Evolutionary conservation across 1,284 basidiomycete species (phyloP), one percentile per base, ranked within the genome.

Genomic region (Coniferiporia sulphurascens): DNA sequence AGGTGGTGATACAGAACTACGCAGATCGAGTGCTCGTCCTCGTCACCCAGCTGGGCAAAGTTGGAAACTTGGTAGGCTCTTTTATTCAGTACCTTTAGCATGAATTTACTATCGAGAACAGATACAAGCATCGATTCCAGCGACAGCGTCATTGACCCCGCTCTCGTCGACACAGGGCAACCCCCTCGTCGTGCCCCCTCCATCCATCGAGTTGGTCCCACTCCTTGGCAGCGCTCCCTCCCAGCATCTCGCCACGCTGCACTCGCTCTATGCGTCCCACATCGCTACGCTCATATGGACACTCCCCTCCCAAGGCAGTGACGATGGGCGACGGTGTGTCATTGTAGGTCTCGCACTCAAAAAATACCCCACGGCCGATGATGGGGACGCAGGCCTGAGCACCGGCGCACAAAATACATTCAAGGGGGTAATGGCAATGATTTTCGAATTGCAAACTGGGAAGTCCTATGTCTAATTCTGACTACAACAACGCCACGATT

Each of bases 21-120:
- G 82, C 83, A 54, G 94, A 97, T 73, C 81, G 91, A 43, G 76
- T 86, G 8, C 74, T 97, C 19, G 84, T 96, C 17, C 75, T 95
- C 32, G 78, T 97, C 55, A 93, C 93, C 1, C 95, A 96, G 72
- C 67, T 91, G 56, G 91, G 90, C 34, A 94, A 93, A 81, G 85
- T 95, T 12, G 94, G 93, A 58, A 87, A 81, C 68, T 69, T 97
- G 74, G 91, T 95, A 69, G 68, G 75, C 74, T 59, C 49, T 61
- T 36, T 46, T 38, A 58, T 54, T 27, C 41, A 50, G 13, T 41
- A 38, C n/a, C 55, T 21, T 6, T 43, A 41, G 13, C 35, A 10
- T 4, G n/a, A 17, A 36, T 41, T 41, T 3, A 41, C 15, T 8
- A 8, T 41, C 38, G 7, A 41, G 15, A 3, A 48, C 71, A 93